Base-by-base conservation (phyloP, 768 basidiomycete genomes). In the Cystofilobasidium ferigula region DNA sequence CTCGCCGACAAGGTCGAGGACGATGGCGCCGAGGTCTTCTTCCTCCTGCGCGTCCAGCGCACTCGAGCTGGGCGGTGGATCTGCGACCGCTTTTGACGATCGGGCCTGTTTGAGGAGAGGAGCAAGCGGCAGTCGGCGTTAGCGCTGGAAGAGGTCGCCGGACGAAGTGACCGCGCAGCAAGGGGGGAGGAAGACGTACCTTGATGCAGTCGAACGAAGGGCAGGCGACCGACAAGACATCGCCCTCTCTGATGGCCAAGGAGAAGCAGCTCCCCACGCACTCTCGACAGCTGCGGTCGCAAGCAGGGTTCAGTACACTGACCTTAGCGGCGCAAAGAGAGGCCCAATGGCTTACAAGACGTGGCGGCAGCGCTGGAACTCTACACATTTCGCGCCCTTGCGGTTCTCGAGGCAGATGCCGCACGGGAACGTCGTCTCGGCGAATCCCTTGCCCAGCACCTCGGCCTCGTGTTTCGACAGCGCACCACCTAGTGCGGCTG, bases 221-320 rank as follows among this genome's bases (percentile, higher is more conserved):
- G 73, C 91, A 95, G 0, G 85, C 82, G 1, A 95, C 90, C 24
- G 80, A 80, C 35, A 79, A 81, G 18, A 90, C 78, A 65, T 86
- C 84, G 9, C 91, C 91, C 73, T 93, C 89, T 57, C 76, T 78
- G 61, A 95, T 86, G 70, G 85, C 86, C 58, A 90, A 73, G 51
- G 81, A 80, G 90, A 90, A 95, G 73, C 87, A 92, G 60, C 86
- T 85, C 61, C 80, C 79, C 32, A 94, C 75, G 72, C 91, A 94
- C 10, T 81, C 74, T n/a, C 83, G 82, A 73, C 91, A 94, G 74
- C 74, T 75, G 58, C 0, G 14, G 6, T 12, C 42, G 48, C 69
- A 60, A 70, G 30, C 40, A 53, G 40, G 26, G 28, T 38, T n/a
- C 48, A 26, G 34, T n/a, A 20, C 9, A 8, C 5, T 8, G 24